These are phyloP conservation scores for Aspergillus bertholletiae DNA, from an alignment of 495 filamentous ascomycete genomes.

Conservation along the genomic window DNA sequence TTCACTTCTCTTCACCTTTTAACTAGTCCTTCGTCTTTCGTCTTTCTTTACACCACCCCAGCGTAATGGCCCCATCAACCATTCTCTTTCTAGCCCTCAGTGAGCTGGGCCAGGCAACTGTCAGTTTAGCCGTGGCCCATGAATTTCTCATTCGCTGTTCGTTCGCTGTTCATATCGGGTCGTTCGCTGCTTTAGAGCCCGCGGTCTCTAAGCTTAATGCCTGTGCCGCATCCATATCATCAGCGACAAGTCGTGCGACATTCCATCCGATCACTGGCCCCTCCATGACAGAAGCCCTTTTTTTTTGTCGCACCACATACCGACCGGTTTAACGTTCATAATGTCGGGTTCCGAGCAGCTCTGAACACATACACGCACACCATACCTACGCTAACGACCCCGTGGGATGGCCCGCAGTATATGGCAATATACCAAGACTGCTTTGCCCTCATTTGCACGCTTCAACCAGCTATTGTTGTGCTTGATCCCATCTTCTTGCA, in stretches of 20 bases:
- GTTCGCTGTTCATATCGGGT: slow-evolving; percentile 32
- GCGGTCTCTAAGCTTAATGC: slow-evolving; percentile 16
- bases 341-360: slow-evolving; percentile 20
- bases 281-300: slow-evolving; percentile 23
- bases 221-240: neutral
- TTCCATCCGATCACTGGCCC: slow-evolving; percentile 31
- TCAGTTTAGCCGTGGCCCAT: slow-evolving; percentile 39
- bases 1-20: neutral
- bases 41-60: neutral
- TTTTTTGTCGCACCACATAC: neutral
- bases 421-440: slow-evolving; percentile 31
- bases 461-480: slow-evolving; percentile 34
- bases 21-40: neutral
- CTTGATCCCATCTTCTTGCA: slow-evolving; percentile 38
- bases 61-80: slow-evolving; percentile 7
- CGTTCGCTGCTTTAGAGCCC: slow-evolving; percentile 1
- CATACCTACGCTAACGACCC: slow-evolving; percentile 13
- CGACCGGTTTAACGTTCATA: slow-evolving; percentile 10
- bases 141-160: slow-evolving; percentile 32
- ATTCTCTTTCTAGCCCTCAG: slow-evolving; percentile 46
- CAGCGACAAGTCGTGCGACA: neutral
- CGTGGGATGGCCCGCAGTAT: slow-evolving; percentile 39
- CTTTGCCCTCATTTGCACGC: slow-evolving; percentile 23
- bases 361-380: slow-evolving; percentile 11
- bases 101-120: slow-evolving; percentile 43